Evolutionary conservation across 2,329 filamentous ascomycete genomes (phyloP).

Genomic region (Pseudogymnoascus sp.): DNA sequence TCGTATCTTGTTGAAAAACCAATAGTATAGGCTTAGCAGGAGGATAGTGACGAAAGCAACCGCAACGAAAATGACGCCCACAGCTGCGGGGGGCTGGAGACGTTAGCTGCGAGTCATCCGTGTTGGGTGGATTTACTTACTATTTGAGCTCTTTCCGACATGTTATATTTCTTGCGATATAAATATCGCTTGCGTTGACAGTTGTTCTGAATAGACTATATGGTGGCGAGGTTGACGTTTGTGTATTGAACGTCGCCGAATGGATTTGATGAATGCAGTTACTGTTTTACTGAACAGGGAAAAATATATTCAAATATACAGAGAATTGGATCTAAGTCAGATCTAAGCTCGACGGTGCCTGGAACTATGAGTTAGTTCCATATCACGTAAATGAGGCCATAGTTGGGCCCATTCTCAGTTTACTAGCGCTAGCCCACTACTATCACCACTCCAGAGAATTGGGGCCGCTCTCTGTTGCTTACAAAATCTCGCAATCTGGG

Average conservation of each 20-base stretch:
- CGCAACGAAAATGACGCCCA: not conserved
- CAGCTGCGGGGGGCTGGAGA: not conserved
- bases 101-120: not conserved
- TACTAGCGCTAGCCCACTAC: not conserved
- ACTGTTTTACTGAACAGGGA: not conserved
- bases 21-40: not conserved
- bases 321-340: not conserved
- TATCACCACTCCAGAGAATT: not conserved
- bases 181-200: not conserved
- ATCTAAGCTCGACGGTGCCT: not conserved
- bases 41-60: not conserved
- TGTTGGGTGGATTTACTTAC: not conserved
- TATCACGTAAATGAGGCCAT: not conserved
- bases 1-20: not conserved
- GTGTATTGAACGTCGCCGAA: not conserved
- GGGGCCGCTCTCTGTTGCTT: not conserved
- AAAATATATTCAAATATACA: not conserved
- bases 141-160: not conserved
- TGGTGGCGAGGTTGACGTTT: not conserved
- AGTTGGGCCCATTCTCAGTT: constrained; percentile 5
- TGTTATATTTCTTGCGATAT: not conserved
- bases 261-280: not conserved
- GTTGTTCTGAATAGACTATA: not conserved
- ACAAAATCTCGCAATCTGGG: not conserved
- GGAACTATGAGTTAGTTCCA: not conserved